Base-by-base conservation (phyloP, 208 protist genomes). In the Trypanosoma cruzi region DNA sequence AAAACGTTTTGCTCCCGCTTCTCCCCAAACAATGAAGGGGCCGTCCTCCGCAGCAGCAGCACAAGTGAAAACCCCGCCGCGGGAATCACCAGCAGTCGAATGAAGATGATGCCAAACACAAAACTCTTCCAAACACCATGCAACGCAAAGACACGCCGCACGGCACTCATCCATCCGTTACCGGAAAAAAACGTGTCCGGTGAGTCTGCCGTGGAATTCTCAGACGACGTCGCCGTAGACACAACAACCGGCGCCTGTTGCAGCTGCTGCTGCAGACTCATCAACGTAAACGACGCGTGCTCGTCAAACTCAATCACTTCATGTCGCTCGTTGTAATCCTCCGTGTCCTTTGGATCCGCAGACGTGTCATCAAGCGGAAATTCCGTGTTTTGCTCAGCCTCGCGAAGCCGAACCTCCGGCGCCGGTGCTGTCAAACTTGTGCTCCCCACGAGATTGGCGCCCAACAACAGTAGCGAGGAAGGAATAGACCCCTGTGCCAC, bases 311-410 rank as follows among this genome's bases (percentile, higher is more conserved):
- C 55, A 26, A 81, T 70, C 20, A 67, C n/a, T 42, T 64, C 60
- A 64, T 86, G 79, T 36, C 46, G 28, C 31, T 37, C 48, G 29
- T 82, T 85, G 53, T 85, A 89, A 59, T 55, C 78, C 20, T 62
- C 36, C 20, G 62, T 69, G 60, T 80, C 75, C 26, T 61, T 68
- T 11, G 68, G 60, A 31, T 74, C 59, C 44, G 75, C 75, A 2
- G 26, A 58, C 6, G 55, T 48, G 31, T 82, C 64, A 58, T 67
- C 50, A 0, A 77, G 40, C 11, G 80, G 67, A 58, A 85, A 73
- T 24, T 82, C 77, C 7, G 88, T 94, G 77, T 91, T 94, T 56
- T 89, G 85, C 75, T 85, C 85, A 29, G 81, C 76, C 59, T 94
- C 75, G 8, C 84, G 85, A 66, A 85, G 57, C 37, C 76, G 81